Conservation (phyloP, 176 grass and related monocot genomes). For the Cenchrus purpureus region DNA sequence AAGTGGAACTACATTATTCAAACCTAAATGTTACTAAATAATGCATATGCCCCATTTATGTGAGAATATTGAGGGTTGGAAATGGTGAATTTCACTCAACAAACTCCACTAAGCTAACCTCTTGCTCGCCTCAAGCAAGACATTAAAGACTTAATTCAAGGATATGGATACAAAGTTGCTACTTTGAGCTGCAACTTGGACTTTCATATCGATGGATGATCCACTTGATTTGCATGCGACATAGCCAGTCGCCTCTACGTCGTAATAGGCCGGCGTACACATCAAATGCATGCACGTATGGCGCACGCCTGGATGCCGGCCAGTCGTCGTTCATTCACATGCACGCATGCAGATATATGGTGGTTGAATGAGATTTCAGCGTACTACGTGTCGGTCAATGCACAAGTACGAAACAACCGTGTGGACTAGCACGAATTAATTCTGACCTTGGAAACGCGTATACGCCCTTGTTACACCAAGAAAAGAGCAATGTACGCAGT, state of each 20-base stretch:
- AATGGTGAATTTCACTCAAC: no score
- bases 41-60: no score
- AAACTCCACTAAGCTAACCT: no score
- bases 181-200: not conserved
- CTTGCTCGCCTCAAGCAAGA: no score
- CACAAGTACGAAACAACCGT: no score
- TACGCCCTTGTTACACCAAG: not conserved
- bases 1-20: no score
- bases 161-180: no score
- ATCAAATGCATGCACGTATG: not conserved
- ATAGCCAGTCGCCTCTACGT: not conserved
- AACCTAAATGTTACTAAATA: no score
- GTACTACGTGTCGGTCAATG: not conserved
- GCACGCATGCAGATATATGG: not conserved
- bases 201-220: not conserved
- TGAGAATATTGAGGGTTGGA: no score
- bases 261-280: not conserved
- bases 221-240: not conserved
- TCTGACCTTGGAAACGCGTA: not conserved
- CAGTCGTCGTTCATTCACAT: not conserved
- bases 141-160: no score
- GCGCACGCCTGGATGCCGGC: constrained; percentile 21
- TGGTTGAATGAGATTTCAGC: not conserved
- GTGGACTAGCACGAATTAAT: not conserved
- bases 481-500: no score